Evolutionary conservation across 1,284 basidiomycete species (phyloP).

Genomic region (Puccinia coronata): DNA sequence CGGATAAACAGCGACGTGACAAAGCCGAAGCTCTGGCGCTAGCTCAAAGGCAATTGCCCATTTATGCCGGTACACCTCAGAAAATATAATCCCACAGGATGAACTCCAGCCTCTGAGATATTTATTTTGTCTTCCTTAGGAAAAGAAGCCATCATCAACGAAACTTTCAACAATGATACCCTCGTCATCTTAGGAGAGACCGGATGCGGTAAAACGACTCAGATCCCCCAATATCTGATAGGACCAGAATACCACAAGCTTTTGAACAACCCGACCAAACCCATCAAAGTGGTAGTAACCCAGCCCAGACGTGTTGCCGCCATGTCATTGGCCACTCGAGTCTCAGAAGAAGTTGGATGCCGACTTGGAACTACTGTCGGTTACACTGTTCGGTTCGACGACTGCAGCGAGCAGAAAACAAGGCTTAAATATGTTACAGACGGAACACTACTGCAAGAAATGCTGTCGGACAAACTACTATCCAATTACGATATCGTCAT

Average conservation of each 20-base stretch:
- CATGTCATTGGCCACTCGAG: constrained; percentile 84
- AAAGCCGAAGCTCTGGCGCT: constrained; percentile 18
- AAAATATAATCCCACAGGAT: background rate
- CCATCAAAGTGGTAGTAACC: constrained; percentile 66
- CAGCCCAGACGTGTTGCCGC: constrained; percentile 93
- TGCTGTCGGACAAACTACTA: constrained; percentile 75
- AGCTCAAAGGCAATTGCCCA: constrained; percentile 33
- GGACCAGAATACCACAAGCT: constrained; percentile 65
- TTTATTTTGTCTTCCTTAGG: constrained; percentile 62
- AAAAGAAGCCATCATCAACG: constrained; percentile 71
- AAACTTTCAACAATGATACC: constrained; percentile 77
- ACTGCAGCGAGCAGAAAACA: constrained; percentile 67
- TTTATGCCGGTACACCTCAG: constrained; percentile 29
- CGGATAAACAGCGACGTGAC: constrained; percentile 13
- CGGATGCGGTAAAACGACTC: constrained; percentile 96
- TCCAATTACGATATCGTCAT: constrained; percentile 84
- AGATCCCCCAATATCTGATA: constrained; percentile 86
- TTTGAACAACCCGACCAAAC: constrained; percentile 69
- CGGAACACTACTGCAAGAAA: constrained; percentile 90
- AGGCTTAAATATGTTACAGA: constrained; percentile 94
- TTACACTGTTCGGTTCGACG: constrained; percentile 95
- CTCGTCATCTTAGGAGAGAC: constrained; percentile 93
- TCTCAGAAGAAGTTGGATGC: constrained; percentile 78
- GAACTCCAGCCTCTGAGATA: background rate
- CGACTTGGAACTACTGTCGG: constrained; percentile 75